phyloP scores from a whole-genome alignment of 768 basidiomycete genomes.

The Tylopilus intermedius region DNA sequence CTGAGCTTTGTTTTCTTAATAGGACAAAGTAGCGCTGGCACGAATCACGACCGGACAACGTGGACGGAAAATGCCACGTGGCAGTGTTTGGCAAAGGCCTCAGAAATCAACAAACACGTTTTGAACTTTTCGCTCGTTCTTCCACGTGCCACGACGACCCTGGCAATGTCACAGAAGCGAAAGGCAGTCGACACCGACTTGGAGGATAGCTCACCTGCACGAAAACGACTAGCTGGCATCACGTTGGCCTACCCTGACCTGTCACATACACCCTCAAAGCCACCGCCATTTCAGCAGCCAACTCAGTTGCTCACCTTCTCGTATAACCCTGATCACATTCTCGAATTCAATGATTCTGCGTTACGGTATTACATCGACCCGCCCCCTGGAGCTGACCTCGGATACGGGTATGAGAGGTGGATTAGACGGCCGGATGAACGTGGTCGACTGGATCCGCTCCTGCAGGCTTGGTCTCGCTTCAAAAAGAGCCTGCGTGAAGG shows the following conservation, averaged over 20 bases:
- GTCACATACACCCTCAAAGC: conserved; percentile 16
- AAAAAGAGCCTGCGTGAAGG: conserved; percentile 33
- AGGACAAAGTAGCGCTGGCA: neutral
- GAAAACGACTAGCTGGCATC: conserved; percentile 1
- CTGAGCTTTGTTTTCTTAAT: neutral
- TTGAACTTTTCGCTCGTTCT: neutral
- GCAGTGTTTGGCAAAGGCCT: conserved; percentile 24
- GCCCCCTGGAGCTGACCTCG: conserved; percentile 59
- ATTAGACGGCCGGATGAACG: conserved; percentile 57
- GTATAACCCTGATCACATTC: conserved; percentile 50
- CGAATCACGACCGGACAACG: neutral
- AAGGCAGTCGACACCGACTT: conserved; percentile 18
- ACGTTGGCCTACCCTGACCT: conserved; percentile 23
- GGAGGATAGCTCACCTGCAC: conserved; percentile 2
- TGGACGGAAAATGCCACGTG: conserved; percentile 5
- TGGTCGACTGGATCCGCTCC: conserved; percentile 63
- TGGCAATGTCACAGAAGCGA: conserved; percentile 27
- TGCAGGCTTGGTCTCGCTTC: conserved; percentile 51
- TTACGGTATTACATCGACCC: conserved; percentile 69
- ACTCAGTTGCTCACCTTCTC: conserved; percentile 68
- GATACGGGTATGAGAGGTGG: conserved; percentile 73
- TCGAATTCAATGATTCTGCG: conserved; percentile 64
- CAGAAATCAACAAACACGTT: conserved; percentile 15
- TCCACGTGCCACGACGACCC: neutral
- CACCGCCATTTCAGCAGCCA: conserved; percentile 63